Percentiles rank a stretch among this genome's conserved stretches.
phyloP scores from a whole-genome alignment of 2,329 filamentous ascomycete species.

The Aspergillus pseudoterreus region DNA sequence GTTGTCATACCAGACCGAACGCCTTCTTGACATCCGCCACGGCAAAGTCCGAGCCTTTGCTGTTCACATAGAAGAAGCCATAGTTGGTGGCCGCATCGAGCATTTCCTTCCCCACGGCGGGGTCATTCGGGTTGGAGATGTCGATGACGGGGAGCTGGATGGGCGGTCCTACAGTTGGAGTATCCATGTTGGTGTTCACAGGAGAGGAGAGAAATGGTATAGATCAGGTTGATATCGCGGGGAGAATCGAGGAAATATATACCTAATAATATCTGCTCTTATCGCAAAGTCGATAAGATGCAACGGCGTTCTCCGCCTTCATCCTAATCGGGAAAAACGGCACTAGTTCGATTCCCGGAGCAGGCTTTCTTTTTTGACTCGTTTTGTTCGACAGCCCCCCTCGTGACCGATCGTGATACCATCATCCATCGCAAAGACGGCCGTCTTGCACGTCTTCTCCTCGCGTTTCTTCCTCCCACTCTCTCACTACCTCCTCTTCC shows the following conservation, averaged over 20 bases:
- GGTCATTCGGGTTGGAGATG: slow-evolving; percentile 60
- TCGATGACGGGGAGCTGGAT: slow-evolving; percentile 75
- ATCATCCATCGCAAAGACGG: background rate
- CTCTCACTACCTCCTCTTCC: background rate
- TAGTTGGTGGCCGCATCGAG: slow-evolving; percentile 76
- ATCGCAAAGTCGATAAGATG: too few relatives aligned
- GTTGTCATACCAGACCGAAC: slow-evolving; percentile 64
- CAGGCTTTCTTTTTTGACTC: background rate
- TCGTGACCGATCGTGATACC: background rate
- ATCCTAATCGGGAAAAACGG: too few relatives aligned
- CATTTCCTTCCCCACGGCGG: slow-evolving; percentile 62
- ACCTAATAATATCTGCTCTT: too few relatives aligned
- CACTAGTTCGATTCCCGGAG: background rate
- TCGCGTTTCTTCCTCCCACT: background rate
- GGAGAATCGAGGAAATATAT: background rate
- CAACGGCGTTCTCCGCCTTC: too few relatives aligned
- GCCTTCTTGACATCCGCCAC: slow-evolving; percentile 62
- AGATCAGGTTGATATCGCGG: background rate
- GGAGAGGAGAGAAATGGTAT: background rate
- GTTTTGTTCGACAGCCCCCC: background rate
- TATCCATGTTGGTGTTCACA: slow-evolving; percentile 6
- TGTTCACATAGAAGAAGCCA: slow-evolving; percentile 87
- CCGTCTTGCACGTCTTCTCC: background rate
- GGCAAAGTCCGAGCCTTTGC: slow-evolving; percentile 66
- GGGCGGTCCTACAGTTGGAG: slow-evolving; percentile 15